Evolutionary conservation across 2,329 filamentous ascomycete species (phyloP).

Genomic region (Apiospora marii): DNA sequence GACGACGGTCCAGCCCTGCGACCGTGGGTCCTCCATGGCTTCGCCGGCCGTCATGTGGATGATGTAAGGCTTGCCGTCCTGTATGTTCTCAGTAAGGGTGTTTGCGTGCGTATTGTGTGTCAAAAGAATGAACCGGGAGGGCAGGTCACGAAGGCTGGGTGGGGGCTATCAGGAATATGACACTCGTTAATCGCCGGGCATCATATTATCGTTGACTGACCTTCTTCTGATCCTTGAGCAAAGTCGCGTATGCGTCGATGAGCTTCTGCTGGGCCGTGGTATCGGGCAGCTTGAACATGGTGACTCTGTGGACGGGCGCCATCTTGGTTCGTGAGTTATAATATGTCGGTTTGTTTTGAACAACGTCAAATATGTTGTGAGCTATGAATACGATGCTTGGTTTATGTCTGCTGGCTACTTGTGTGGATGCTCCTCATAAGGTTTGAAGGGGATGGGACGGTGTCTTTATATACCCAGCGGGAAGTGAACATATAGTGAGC

Average conservation of each 20-base stretch:
- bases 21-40: slow-evolving; percentile 57
- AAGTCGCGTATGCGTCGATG: slow-evolving; percentile 52
- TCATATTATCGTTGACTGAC: slow-evolving; percentile 38
- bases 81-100: not conserved
- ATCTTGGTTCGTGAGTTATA: slow-evolving; percentile 39
- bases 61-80: slow-evolving; percentile 79
- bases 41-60: slow-evolving; percentile 60
- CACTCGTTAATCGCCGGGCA: not conserved
- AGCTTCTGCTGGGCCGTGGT: slow-evolving; percentile 52
- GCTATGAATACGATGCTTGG: too few species aligned
- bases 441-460: not conserved
- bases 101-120: not conserved
- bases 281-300: slow-evolving; percentile 62
- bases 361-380: not conserved
- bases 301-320: slow-evolving; percentile 56
- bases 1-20: slow-evolving; percentile 62
- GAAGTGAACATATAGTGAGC: not conserved
- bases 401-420: not conserved
- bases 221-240: slow-evolving; percentile 52
- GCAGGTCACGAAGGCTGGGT: not conserved
- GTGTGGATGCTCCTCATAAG: not conserved
- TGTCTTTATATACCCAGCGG: not conserved
- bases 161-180: slow-evolving; percentile 21
- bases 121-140: not conserved
- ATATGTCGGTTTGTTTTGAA: not conserved